phyloP scores from a whole-genome alignment of 257 asterid species.

The Galeopsis tetrahit region DNA sequence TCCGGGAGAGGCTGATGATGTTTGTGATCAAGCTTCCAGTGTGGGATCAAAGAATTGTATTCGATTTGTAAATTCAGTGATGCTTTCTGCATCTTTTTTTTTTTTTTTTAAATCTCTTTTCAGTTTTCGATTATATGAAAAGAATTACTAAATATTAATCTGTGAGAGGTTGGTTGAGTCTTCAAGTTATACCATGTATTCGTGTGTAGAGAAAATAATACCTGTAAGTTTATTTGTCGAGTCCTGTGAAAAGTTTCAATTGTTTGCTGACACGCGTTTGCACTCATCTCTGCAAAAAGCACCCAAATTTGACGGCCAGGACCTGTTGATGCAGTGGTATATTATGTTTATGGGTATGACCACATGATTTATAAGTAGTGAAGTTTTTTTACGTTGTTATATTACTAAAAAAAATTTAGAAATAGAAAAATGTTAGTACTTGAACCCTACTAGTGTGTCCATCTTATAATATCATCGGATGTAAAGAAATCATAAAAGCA shows the following conservation, averaged over 20 bases:
- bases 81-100: constrained; percentile 32
- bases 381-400: too few relatives aligned
- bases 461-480: too few relatives aligned
- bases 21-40: constrained; percentile 27
- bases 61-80: constrained; percentile 38
- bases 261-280: constrained; percentile 13
- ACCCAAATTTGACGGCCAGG: not conserved
- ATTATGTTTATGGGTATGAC: not conserved
- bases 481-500: too few relatives aligned
- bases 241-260: constrained; percentile 10
- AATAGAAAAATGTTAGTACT: too few relatives aligned
- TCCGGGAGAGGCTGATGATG: constrained; percentile 57
- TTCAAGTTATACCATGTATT: constrained; percentile 27
- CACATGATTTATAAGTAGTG: too few relatives aligned
- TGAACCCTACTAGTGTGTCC: too few relatives aligned
- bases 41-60: constrained; percentile 18
- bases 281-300: not conserved
- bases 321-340: not conserved
- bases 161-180: constrained; percentile 32
- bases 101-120: not conserved
- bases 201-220: constrained; percentile 37
- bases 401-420: too few relatives aligned
- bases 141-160: constrained; percentile 33
- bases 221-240: constrained; percentile 19
- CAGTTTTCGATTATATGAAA: constrained; percentile 21